Conservation (phyloP, 768 basidiomycete genomes). For the Macrocybe gigantea region DNA sequence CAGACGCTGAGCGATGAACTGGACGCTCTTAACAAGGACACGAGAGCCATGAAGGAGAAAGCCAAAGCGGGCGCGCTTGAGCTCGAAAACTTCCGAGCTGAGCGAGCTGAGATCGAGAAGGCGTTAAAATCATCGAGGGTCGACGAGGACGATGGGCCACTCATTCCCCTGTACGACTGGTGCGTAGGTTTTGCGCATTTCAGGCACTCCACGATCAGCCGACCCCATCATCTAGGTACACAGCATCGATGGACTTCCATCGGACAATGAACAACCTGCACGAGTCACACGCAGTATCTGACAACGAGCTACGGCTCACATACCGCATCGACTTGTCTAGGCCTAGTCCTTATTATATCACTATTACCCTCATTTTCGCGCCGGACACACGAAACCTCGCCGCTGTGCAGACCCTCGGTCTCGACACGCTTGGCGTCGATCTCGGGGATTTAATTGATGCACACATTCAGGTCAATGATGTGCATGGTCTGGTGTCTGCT, state of each 20-base stretch:
- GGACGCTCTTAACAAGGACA: conserved; percentile 42
- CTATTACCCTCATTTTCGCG: conserved; percentile 58
- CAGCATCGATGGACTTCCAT: conserved; percentile 61
- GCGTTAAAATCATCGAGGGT: conserved; percentile 50
- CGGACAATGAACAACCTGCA: conserved; percentile 54
- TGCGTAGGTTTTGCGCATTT: conserved; percentile 21
- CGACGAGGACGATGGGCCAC: conserved; percentile 58
- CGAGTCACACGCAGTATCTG: conserved; percentile 53
- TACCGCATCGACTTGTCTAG: conserved; percentile 41
- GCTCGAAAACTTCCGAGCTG: conserved; percentile 51
- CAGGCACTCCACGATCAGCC: no score
- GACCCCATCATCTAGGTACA: conserved; percentile 46
- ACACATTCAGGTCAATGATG: conserved; percentile 60
- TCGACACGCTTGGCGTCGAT: conserved; percentile 48
- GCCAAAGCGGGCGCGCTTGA: conserved; percentile 53
- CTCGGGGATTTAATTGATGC: conserved; percentile 54
- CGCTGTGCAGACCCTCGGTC: conserved; percentile 47
- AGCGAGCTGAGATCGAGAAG: conserved; percentile 68
- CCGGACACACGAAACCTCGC: conserved; percentile 65
- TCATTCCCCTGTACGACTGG: conserved; percentile 68
- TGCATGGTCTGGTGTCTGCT: conserved; percentile 56
- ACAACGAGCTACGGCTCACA: conserved; percentile 71
- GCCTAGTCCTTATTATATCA: conserved; percentile 29
- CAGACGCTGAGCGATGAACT: conserved; percentile 66
- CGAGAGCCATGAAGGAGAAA: conserved; percentile 50